Evolutionary conservation across 257 asterid genomes (phyloP).

Genomic region (Fraxinus anomala): DNA sequence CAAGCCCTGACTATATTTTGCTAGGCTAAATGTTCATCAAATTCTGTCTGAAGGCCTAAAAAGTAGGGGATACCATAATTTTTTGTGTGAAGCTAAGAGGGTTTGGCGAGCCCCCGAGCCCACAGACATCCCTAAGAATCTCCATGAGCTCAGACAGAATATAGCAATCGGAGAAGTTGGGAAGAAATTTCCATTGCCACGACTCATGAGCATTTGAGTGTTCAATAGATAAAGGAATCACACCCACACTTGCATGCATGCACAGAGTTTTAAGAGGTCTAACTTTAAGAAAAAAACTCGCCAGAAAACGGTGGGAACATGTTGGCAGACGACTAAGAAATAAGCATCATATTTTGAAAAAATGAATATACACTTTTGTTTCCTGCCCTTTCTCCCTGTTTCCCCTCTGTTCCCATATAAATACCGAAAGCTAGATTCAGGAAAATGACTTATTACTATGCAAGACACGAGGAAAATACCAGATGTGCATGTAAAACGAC

Average conservation of each 20-base stretch:
- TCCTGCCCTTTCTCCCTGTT: background rate
- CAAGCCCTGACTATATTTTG: background rate
- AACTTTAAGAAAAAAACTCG: background rate
- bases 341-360: background rate
- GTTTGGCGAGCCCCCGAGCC: background rate
- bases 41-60: background rate
- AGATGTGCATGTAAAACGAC: background rate
- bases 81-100: background rate
- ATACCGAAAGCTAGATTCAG: background rate
- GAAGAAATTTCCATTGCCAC: background rate
- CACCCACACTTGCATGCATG: background rate
- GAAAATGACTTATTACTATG: background rate
- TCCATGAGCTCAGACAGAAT: background rate
- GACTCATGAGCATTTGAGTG: background rate
- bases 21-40: background rate
- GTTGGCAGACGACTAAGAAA: background rate
- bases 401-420: background rate
- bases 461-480: background rate
- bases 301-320: background rate
- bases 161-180: background rate
- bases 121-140: background rate
- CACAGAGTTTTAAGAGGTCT: background rate
- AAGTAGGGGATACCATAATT: background rate
- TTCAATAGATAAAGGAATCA: background rate
- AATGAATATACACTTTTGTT: background rate